Evolutionary conservation across 176 grass and related monocot species (phyloP), one percentile per base, ranked within the genome.

Genomic region (Aechmea fasciata): DNA sequence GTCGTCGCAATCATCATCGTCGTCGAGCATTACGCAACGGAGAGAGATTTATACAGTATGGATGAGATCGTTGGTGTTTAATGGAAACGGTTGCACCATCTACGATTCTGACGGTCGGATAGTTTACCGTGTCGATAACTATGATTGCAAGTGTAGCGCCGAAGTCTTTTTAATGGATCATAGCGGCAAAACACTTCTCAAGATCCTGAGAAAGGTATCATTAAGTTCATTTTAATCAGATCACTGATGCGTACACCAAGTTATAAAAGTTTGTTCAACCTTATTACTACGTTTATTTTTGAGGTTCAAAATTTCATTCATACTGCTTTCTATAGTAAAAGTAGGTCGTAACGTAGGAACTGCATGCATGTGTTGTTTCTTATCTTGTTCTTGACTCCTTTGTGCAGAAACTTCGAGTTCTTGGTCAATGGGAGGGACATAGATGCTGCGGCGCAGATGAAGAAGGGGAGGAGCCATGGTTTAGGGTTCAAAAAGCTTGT

Each of bases 31-130:
- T 14, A 70, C 17, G 70, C 33, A 67, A 69, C 55, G 71, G 75
- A 80, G 88, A 64, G 92, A 89, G 80, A 78, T 78, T 14, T 96
- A 83, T 71, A 91, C 87, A 1, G 63, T 96, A 47, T 96, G 92
- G 78, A 91, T 96, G 92, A 96, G 89, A 72, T 96, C 88, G 10
- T 73, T 96, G 52, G 88, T 91, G 48, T 81, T 96, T 69, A 88
- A 82, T 51, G 81, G 83, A 52, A 88, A 82, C 15, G 85, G 85
- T 24, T 91, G 92, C 80, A 71, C 88, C 17, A 81, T 96, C 49
- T 96, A 88, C 70, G 71, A 78, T 65, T 65, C 88, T 3, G 79
- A 85, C 55, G 85, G 92, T 52, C 1, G 63, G 25, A 80, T 87
- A n/a, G 84, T 66, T 19, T 96, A 96, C 79, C 81, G 92, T 52